Evolutionary conservation across 257 asterid species (phyloP), one percentile per base, ranked within the genome.

Genomic region (Pogostemon cablin): DNA sequence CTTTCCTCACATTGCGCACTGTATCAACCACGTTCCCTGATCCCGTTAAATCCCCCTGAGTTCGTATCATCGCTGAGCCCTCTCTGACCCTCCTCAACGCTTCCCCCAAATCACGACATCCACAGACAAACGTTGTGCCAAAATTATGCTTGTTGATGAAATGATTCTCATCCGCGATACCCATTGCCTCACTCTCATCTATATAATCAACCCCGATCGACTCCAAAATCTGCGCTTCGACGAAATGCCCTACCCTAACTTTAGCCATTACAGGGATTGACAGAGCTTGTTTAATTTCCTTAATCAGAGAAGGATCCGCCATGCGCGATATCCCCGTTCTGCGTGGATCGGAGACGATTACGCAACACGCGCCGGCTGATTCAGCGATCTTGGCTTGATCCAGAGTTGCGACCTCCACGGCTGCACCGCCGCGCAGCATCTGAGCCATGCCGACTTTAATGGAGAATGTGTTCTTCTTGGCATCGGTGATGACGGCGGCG

Each of bases 351-450:
- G 91, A 66, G 54, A 88, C 92, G 68, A 83, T 53, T 1, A 89
- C 81, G 69, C 95, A 88, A 67, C 93, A 85, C 6, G 93, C 96
- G 54, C 98, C 98, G 62, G 96, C 92, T 6, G 91, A 85, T 65
- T 92, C 98, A 0, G 96, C 95, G 78, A 79, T 92, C 77, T 83
- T 88, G 2, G 98, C 96, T 71, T 92, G 96, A 57, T 86, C 84
- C n/a, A 82, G 77, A 38, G 42, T 74, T 46, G 76, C 60, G 75
- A 92, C 95, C 73, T 87, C 93, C 50, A 88, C 88, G 60, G 84
- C 81, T 38, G 85, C 92, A 43, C 98, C 98, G 72, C 96, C 96
- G 47, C 96, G 95, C 67, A 92, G 96, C 86, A 85, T 78, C 72
- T 86, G 95, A 9, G 92, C 93, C 42, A 86, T 80, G 46, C 86